Evolutionary conservation across 768 basidiomycete genomes (phyloP), one percentile per base, ranked within the genome.

Genomic region (Gymnopilus junonius): DNA sequence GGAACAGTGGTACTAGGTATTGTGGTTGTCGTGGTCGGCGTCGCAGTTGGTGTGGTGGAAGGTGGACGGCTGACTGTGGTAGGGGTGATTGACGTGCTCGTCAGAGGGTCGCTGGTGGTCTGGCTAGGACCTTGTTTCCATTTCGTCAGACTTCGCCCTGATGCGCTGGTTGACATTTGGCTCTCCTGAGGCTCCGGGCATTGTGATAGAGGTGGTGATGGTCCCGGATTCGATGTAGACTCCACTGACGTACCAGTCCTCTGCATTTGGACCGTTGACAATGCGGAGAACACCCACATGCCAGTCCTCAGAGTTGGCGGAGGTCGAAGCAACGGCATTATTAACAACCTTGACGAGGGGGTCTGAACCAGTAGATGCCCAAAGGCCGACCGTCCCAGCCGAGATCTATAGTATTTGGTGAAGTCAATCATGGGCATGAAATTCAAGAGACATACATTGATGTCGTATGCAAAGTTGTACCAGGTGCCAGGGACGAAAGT

Each of bases 381-480:
- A n/a, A n/a, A n/a, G n/a, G n/a, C n/a, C 85, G 55, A 87, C 84
- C 1, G 83, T 86, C 23, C 75, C 72, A 2, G 77, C 77, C 40
- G 76, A 77, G 75, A 89, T 88, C 83, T 87, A 51, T 27, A 61
- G 31, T 1, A 15, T 43, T n/a, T n/a, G n/a, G 50, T 8, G 1
- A 35, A 35, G n/a, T 65, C 11, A 50, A 29, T 3, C 34, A n/a
- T 43, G 25, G n/a, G 12, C 15, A 25, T 14, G 21, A 15, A 32
- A 32, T 43, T 37, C 5, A 17, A 62, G 25, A 15, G 39, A 76
- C 84, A 61, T 56, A 84, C 85, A 68, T 88, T 76, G 68, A 87
- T 87, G 64, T 88, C 87, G 66, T 88, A 88, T 31, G 86, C 87
- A 65, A 89, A 87, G 78, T 88, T 88, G 76, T 81, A 85, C 86